A percentile compares a stretch with the other conserved stretches of the same genome.
phyloP scores from a whole-genome alignment of 441 rosid genomes.

The Bruguiera hainesii region DNA sequence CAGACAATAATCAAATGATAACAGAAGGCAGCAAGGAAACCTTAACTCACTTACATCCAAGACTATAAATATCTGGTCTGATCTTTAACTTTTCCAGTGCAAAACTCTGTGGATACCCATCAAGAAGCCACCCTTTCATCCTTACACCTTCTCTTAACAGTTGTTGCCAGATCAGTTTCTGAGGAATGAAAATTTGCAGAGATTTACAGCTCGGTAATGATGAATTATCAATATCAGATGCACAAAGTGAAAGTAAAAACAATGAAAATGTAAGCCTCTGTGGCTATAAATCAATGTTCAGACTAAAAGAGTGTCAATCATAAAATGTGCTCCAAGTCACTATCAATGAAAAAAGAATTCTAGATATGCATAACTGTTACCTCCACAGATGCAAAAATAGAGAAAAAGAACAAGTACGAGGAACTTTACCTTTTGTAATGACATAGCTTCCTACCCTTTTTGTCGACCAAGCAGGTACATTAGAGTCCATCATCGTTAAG shows the following conservation, averaged over 20 bases:
- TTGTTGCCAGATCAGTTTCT: conserved; percentile 16
- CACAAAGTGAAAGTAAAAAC: too few relatives aligned
- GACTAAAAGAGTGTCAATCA: not conserved
- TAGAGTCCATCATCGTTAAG: too few relatives aligned
- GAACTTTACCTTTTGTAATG: too few relatives aligned
- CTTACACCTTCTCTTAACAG: conserved; percentile 68
- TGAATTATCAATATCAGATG: too few relatives aligned
- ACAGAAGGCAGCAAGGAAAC: not conserved
- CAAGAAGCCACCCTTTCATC: conserved; percentile 83
- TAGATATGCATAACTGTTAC: not conserved
- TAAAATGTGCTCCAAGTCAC: not conserved
- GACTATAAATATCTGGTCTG: conserved; percentile 70
- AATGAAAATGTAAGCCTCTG: too few relatives aligned
- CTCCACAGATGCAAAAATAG: not conserved
- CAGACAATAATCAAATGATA: not conserved
- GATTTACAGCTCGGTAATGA: too few relatives aligned
- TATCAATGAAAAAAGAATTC: not conserved
- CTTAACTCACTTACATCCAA: conserved; percentile 52
- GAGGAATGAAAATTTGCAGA: too few relatives aligned
- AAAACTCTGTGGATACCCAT: conserved; percentile 74
- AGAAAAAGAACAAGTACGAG: too few relatives aligned
- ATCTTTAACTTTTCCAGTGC: conserved; percentile 64
- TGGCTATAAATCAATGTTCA: too few relatives aligned
- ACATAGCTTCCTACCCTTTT: too few relatives aligned
- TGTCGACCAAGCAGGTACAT: too few relatives aligned